These are phyloP conservation scores for Ceratobasidium sp. DNA, from an alignment of 1,284 basidiomycete species.

Conservation along the genomic window DNA sequence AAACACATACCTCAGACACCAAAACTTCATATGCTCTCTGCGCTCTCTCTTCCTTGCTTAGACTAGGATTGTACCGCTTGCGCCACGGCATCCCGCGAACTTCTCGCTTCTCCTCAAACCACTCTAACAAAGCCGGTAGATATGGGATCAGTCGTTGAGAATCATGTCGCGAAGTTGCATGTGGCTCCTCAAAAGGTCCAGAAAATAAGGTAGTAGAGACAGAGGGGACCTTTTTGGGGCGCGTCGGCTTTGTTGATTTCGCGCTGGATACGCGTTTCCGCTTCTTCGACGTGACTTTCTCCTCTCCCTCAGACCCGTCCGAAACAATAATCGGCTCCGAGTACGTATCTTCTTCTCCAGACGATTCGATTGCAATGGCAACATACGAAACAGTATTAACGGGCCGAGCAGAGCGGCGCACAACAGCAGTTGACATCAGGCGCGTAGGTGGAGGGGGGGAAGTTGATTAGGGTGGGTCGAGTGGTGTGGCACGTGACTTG, in stretches of 20 bases:
- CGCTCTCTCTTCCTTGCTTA: conserved; percentile 63
- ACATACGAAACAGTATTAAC: conserved; percentile 26
- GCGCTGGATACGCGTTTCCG: conserved; percentile 11
- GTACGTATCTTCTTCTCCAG: conserved; percentile 5
- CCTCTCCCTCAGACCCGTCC: conserved; percentile 15
- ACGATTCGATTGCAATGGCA: conserved; percentile 5
- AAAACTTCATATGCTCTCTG: conserved; percentile 83
- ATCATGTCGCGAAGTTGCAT: conserved; percentile 35
- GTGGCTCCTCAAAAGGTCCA: conserved; percentile 1
- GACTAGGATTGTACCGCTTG: conserved; percentile 67
- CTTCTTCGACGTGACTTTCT: conserved; percentile 1
- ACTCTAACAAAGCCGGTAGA: conserved; percentile 54
- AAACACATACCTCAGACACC: conserved; percentile 40
- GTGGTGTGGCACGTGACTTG: too few species aligned
- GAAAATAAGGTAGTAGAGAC: too few species aligned
- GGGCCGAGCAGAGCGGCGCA: conserved; percentile 25
- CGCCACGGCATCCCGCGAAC: conserved; percentile 88
- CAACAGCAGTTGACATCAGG: conserved; percentile 10
- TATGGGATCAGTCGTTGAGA: conserved; percentile 38
- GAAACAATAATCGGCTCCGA: conserved; percentile 16
- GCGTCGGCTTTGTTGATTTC: conserved; percentile 20
- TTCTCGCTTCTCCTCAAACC: conserved; percentile 74
- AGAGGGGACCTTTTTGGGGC: not conserved
- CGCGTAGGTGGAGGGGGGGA: too few species aligned
- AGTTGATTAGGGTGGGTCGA: too few species aligned